Evolutionary conservation across 1,139 yeast species (phyloP), one percentile per base, ranked within the genome.

Genomic region (Diutina sp.): DNA sequence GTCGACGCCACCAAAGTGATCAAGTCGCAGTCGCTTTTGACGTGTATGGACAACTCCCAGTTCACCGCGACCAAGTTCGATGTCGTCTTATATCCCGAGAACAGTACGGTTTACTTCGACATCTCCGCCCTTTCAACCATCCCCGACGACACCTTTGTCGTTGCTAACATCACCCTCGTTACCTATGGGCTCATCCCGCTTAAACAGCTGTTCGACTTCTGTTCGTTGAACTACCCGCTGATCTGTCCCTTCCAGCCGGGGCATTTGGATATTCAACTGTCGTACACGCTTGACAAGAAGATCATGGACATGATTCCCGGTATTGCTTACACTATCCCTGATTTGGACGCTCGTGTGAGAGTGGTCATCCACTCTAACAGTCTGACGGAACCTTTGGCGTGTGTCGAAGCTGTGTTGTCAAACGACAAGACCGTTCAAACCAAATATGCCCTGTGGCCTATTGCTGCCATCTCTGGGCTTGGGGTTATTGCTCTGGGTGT

Each of bases 401-500:
- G 99, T 78, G 96, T 95, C 11, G 91, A 88, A 67, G 97, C 98
- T 0, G 78, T 84, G 28, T 76, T 93, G 60, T 73, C 88, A 38
- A 93, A 95, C 70, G 97, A 93, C 59, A 90, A 88, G 67, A 90
- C 99, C 1, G 99, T 93, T 46, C 96, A 91, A 69, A 90, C 97
- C 38, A 84, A 84, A 65, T 90, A 89, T 63, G 99, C 97, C 5
- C 81, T 96, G 8, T 95, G 99, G 99, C 96, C 96, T 29, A 87
- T 93, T 63, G 98, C 97, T 6, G 95, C 91, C 21, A 80, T 93
- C 53, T 83, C 97, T 2, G 95, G 96, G 55, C 69, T 89, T 55
- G 98, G 98, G 60, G 80, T 93, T 51, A 70, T 90, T 56, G 85
- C 95, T 6, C 88, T 97, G 1, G 96, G 97, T 54, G 80, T 89